Evolutionary conservation across 148 eudicot genomes (phyloP), one percentile per base, ranked within the genome.

Genomic region (Rhododendron vialii): DNA sequence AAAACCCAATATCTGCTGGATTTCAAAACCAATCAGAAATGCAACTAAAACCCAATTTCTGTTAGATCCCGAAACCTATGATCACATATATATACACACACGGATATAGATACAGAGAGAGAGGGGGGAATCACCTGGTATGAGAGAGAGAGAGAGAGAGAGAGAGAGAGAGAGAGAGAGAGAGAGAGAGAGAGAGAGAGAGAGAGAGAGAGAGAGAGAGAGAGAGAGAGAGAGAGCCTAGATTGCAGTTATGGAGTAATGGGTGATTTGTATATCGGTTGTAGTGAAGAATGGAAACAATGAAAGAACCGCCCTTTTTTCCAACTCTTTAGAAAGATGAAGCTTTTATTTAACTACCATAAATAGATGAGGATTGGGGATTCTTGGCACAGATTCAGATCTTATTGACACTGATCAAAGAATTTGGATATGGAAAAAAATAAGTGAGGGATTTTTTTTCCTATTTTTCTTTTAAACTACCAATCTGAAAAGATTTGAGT

Each of bases 221-320:
- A 61, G 28, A 61, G 26, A 61, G 48, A 63, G 45, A 28, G 20
- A 61, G 17, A 26, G 74, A 12, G 35, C 82, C 85, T 84, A 57
- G 33, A 5, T 33, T 47, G 85, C 77, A 14, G 87, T 24, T 81
- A 35, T 13, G 76, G 63, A 84, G 53, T 81, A 74, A 88, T 55
- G 59, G 67, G 63, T 69, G 82, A 88, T 84, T 88, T 74, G 83
- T 9, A 35, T 65, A 77, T 78, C 80, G 67, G 85, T 48, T 81
- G 86, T 38, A 82, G 43, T 48, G 78, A 51, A 83, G 67, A 74
- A 33, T 69, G 86, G 86, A 74, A 84, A 84, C 50, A 51, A 83
- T 41, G 80, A 50, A 73, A 65, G 73, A 65, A 65, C 48, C 45
- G 80, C 30, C 7, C 18, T 11, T 48, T 67, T 28, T 67, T 45